Conservation (phyloP, 192 early-diverging fungal genomes). For the Dimargaris cristalligena region DNA sequence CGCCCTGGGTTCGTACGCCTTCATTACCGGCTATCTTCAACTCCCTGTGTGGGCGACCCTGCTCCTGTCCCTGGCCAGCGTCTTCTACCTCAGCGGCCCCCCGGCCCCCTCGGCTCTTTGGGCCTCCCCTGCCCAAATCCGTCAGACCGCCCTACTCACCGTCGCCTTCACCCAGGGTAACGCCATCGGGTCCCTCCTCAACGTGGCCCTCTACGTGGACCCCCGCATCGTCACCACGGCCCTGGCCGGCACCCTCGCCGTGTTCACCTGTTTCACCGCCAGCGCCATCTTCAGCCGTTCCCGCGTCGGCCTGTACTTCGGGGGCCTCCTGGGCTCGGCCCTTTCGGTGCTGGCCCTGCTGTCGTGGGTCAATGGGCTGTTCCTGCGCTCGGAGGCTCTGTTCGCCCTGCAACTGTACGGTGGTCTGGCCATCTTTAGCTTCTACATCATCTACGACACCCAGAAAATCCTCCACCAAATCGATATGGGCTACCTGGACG, state of each 20-base stretch:
- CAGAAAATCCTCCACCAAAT: slow-evolving; percentile 32
- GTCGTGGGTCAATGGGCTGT: slow-evolving; percentile 22
- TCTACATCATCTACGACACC: slow-evolving; percentile 38
- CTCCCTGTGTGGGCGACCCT: neutral
- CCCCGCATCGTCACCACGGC: slow-evolving; percentile 18
- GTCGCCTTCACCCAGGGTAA: slow-evolving; percentile 16
- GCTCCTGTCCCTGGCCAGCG: neutral
- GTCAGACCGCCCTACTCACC: neutral
- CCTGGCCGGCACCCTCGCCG: slow-evolving; percentile 21
- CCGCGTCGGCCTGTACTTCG: slow-evolving; percentile 18
- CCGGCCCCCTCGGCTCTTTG: neutral
- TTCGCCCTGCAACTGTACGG: slow-evolving; percentile 32
- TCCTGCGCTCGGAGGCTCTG: slow-evolving; percentile 18
- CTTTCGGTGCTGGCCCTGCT: slow-evolving; percentile 19
- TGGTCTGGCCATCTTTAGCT: slow-evolving; percentile 29
- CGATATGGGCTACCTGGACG: slow-evolving; percentile 20
- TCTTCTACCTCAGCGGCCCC: neutral
- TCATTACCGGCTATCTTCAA: neutral
- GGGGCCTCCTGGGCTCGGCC: slow-evolving; percentile 19
- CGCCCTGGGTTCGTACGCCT: neutral
- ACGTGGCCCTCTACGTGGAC: slow-evolving; percentile 14
- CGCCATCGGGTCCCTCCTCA: slow-evolving; percentile 14
- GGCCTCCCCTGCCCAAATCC: neutral
- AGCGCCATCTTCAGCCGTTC: slow-evolving; percentile 21
- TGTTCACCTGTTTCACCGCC: slow-evolving; percentile 31